Conservation (phyloP, 352 stramenopile genomes). For the Pythium periplocum region DNA sequence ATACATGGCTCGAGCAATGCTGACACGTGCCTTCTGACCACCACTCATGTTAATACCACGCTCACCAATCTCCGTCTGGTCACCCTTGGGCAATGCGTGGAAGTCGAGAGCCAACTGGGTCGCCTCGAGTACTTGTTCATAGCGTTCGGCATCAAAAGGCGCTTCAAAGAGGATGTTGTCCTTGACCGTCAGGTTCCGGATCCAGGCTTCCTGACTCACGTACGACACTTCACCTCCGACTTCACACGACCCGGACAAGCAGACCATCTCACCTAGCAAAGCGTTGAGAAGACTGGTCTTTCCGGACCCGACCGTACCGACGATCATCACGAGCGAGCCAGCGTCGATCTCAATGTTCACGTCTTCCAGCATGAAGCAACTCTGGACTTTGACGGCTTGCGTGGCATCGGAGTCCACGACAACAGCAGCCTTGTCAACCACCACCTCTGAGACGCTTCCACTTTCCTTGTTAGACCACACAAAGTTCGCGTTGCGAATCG, state of each 20-base stretch:
- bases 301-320: slow-evolving; percentile 34
- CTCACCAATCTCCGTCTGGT: slow-evolving; percentile 66
- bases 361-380: slow-evolving; percentile 22
- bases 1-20: slow-evolving; percentile 28
- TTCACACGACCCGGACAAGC: slow-evolving; percentile 15
- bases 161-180: slow-evolving; percentile 35
- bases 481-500: slow-evolving; percentile 19
- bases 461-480: slow-evolving; percentile 12
- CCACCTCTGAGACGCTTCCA: slow-evolving; percentile 12
- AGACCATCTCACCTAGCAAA: slow-evolving; percentile 32
- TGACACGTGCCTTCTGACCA: slow-evolving; percentile 32
- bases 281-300: slow-evolving; percentile 41
- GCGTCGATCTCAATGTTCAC: slow-evolving; percentile 55
- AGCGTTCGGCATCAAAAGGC: slow-evolving; percentile 17
- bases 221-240: slow-evolving; percentile 30
- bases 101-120: slow-evolving; percentile 76
- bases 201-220: slow-evolving; percentile 34
- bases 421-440: slow-evolving; percentile 17
- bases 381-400: slow-evolving; percentile 4
- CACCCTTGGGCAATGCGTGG: slow-evolving; percentile 53
- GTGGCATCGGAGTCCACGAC: not conserved
- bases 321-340: slow-evolving; percentile 48
- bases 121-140: slow-evolving; percentile 46
- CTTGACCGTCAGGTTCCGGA: slow-evolving; percentile 28
- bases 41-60: slow-evolving; percentile 37